Conservation (phyloP, 306 rosid species). For the Ammopiptanthus mongolicus region DNA sequence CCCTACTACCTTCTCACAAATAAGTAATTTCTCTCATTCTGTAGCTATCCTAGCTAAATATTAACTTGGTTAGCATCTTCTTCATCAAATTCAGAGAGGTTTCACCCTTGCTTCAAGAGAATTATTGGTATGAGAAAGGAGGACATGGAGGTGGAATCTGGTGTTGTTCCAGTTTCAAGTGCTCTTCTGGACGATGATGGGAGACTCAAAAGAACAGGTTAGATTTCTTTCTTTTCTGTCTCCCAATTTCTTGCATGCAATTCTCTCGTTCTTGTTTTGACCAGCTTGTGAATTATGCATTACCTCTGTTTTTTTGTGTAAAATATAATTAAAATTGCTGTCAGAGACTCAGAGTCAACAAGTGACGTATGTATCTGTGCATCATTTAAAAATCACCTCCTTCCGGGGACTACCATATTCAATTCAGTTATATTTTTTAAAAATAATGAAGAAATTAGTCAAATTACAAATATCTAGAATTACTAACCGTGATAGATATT, state of each 20-base stretch:
- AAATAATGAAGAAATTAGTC: too few relatives aligned
- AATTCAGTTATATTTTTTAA: too few relatives aligned
- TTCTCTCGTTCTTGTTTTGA: neutral
- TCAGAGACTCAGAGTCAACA: too few relatives aligned
- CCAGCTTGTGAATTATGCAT: too few relatives aligned
- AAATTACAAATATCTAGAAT: too few relatives aligned
- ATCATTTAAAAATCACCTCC: too few relatives aligned
- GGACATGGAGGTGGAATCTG: neutral
- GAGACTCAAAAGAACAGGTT: slow-evolving; percentile 32
- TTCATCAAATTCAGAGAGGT: neutral
- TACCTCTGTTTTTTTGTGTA: too few relatives aligned
- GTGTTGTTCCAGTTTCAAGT: neutral
- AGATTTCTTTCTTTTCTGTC: neutral
- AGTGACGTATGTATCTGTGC: too few relatives aligned
- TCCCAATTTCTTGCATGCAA: neutral
- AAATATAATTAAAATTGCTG: too few relatives aligned
- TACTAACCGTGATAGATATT: too few relatives aligned
- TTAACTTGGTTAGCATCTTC: neutral
- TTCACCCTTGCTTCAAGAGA: neutral
- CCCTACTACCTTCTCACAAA: neutral
- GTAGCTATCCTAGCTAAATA: neutral
- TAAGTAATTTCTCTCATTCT: too few relatives aligned
- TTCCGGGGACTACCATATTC: too few relatives aligned
- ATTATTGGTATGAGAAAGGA: neutral
- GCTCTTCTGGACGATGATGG: slow-evolving; percentile 35